Evolutionary conservation across 2,329 filamentous ascomycete species (phyloP), one percentile per base, ranked within the genome.

Genomic region (Mycosphaerelloides madeirae): DNA sequence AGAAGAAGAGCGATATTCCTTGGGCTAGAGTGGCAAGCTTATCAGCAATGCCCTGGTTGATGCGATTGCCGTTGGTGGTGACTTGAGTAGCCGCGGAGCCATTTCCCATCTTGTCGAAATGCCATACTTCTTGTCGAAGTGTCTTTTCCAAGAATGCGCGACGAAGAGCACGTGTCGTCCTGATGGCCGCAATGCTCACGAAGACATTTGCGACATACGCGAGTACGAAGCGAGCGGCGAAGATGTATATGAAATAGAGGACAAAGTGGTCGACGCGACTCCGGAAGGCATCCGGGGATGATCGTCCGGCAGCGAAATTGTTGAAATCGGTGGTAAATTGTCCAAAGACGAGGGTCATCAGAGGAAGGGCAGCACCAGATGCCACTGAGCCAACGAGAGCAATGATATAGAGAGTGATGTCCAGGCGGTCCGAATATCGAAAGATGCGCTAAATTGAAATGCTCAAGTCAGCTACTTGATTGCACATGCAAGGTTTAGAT

Each of bases 231-330:
- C 83, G 79, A 12, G 69, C 83, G 31, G 88, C 64, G 62, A 88
- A 89, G 6, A 89, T 69, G 43, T 80, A 79, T 43, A 88, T 76
- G 56, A 88, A 80, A 63, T 82, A 86, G 0, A 89, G 67, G 1
- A 77, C 80, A 48, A 59, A 55, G n/a, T 46, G 33, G 38, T 60
- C 53, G 35, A 60, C 50, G 14, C 38, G 32, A 32, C 20, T 32
- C 14, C 44, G 53, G 44, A 59, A 60, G 13, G 51, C 36, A n/a
- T 50, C 33, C 13, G 45, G 37, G 18, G 29, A 36, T n/a, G 29
- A 36, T 13, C 19, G 29, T 12, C 57, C 55, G 11, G 47, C 44
- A 11, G 55, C 48, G 28, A 68, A 75, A 20, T 68, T 61, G 36
- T 68, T 75, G 49, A 76, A 74, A 31, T 65, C 55, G 3, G 67